Evolutionary conservation across 768 basidiomycete species (phyloP), one percentile per base, ranked within the genome.

Genomic region (Coprinellus micaceus): DNA sequence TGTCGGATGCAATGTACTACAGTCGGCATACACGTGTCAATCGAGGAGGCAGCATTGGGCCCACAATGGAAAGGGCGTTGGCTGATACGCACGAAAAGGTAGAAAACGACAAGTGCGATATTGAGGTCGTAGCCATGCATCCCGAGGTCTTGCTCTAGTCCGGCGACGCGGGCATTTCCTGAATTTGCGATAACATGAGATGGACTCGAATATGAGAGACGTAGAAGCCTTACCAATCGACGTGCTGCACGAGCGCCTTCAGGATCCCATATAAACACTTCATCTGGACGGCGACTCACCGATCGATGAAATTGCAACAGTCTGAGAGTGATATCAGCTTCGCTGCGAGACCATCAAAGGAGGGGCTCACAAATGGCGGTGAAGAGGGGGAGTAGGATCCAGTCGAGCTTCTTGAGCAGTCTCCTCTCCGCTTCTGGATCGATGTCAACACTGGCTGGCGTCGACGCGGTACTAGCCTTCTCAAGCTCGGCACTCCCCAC

Each of bases 111-210:
- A 12, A 77, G 59, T 0, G 71, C 69, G 37, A 71, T 69, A 55
- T 78, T 76, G 52, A 74, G 73, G 59, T 77, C 74, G 36, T 69
- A 69, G 0, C 74, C 74, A 15, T 63, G 58, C 71, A 76, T 71
- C 4, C 70, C 69, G 1, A 77, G 66, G 50, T 77, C 74, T 44
- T 68, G 68, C 56, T 76, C 74, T n/a, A 76, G 51, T 4, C 70
- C 64, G 51, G 61, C 64, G 44, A 67, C 63, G 28, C 63, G 60
- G 29, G 64, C 66, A 60, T 58, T 58, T 48, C 57, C 57, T 58
- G 19, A 28, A 50, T 22, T 12, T 33, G n/a, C 29, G n/a, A 4
- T 9, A 15, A n/a, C 15, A 39, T 15, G 22, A 13, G 10, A 19
- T 48, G 6, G 39, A 39, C 11, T n/a, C 12, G 21, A 15, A 24